Evolutionary conservation across 805 yeast genomes (phyloP), one percentile per base, ranked within the genome.

Genomic region (Scheffersomyces coipomensis): DNA sequence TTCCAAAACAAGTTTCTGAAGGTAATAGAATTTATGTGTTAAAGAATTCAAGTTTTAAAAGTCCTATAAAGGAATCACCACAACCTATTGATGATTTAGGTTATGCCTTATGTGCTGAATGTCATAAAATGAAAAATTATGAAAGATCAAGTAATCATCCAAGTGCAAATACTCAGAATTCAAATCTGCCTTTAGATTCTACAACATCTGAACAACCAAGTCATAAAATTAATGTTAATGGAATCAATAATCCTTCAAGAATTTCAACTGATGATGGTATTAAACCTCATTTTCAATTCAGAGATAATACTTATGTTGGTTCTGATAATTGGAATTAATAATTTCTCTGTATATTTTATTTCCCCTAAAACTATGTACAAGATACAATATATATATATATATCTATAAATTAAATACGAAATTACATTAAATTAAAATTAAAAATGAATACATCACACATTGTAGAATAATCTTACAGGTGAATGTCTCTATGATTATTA

Each of bases 241-340:
- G 15, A 13, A 15, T 27, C 10, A 13, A 13, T 13, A 15, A 27
- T n/a, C 30, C 30, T 5, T 27, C 30, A 5, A 27, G 30, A 27
- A 27, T 27, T 27, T 11, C 30, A 27, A 15, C 30, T n/a, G 30
- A 27, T 13, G 30, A 27, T 27, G n/a, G n/a, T n/a, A 12, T 6
- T 13, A 27, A 27, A 15, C 30, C 5, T 5, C n/a, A 5, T 6
- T 27, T 13, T 13, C 30, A n/a, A 13, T 27, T 13, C 15, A n/a
- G 30, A 24, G 27, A 5, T 13, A 18, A 27, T 27, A 18, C n/a
- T 24, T 5, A 9, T 24, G 13, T 8, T 24, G 5, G 5, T 10
- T 33, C 23, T 25, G 40, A 41, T 16, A 41, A 37, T 32, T 41
- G 45, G 41, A 34, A 30, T 17, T 38, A 19, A 32, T 13, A 13